These are phyloP conservation scores for Cytospora paraplurivora DNA, from an alignment of 2,329 filamentous ascomycete genomes.

Conservation along the genomic window DNA sequence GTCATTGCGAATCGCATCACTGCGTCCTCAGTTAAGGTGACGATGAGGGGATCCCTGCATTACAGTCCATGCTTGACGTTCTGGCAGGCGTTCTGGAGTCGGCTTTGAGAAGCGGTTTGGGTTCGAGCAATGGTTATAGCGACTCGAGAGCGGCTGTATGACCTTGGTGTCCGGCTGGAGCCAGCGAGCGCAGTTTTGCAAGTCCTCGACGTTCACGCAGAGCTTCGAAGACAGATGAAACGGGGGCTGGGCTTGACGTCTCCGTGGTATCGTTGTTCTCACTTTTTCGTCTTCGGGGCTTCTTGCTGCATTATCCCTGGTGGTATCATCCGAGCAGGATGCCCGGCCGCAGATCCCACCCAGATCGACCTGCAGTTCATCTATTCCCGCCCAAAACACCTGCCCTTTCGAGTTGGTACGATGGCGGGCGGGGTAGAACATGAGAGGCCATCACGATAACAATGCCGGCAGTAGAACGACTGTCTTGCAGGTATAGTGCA, in stretches of 20 bases:
- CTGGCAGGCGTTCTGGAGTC: neutral
- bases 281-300: neutral
- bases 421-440: conserved; percentile 10
- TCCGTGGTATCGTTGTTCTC: neutral
- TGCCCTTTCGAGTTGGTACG: conserved; percentile 9
- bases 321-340: neutral
- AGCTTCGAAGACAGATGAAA: neutral
- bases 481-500: conserved; percentile 1
- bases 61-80: neutral
- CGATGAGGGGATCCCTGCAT: neutral
- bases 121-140: neutral
- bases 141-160: neutral
- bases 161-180: too few species aligned
- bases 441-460: conserved; percentile 2
- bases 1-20: neutral
- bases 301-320: neutral
- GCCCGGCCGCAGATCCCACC: conserved; percentile 4
- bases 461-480: neutral
- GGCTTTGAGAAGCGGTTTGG: neutral
- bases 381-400: conserved; percentile 1
- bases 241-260: neutral
- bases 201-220: neutral
- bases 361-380: conserved; percentile 17
- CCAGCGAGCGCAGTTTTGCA: too few species aligned
- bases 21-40: neutral